Conservation (phyloP, 805 yeast species). For the Pichia californica region DNA sequence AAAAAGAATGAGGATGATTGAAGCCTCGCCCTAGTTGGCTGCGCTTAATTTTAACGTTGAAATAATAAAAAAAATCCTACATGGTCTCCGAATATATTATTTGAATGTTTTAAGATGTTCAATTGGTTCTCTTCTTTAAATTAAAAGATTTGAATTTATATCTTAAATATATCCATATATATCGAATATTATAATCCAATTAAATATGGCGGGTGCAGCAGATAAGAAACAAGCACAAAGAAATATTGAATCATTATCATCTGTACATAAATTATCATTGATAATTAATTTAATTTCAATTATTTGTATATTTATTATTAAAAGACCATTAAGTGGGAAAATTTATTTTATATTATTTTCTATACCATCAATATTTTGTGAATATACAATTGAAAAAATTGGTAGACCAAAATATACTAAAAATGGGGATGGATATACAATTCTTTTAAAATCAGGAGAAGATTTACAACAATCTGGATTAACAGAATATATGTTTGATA, state of each 20-base stretch:
- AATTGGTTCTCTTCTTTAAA: too few relatives aligned
- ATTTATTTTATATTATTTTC: constrained; percentile 38
- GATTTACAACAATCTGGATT: constrained; percentile 59
- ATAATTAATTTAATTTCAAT: constrained; percentile 36
- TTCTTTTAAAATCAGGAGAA: constrained; percentile 47
- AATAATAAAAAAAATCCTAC: too few relatives aligned
- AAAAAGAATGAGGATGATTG: too few relatives aligned
- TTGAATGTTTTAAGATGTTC: too few relatives aligned
- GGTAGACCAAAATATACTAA: constrained; percentile 50
- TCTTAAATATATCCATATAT: too few relatives aligned
- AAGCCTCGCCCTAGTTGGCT: too few relatives aligned
- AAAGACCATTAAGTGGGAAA: constrained; percentile 39
- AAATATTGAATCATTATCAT: constrained; percentile 26
- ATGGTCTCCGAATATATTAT: background rate
- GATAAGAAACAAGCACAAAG: constrained; percentile 32
- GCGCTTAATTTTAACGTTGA: too few relatives aligned
- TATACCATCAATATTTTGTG: constrained; percentile 36
- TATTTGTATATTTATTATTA: constrained; percentile 31
- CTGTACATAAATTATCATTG: constrained; percentile 30
- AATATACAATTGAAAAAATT: constrained; percentile 48
- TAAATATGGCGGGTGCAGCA: constrained; percentile 32
- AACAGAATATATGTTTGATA: constrained; percentile 67
- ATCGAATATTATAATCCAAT: too few relatives aligned
- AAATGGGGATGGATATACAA: constrained; percentile 33
- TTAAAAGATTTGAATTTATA: too few relatives aligned